Conservation (phyloP, 257 asterid species). For the Solanum sparsipilum region DNA sequence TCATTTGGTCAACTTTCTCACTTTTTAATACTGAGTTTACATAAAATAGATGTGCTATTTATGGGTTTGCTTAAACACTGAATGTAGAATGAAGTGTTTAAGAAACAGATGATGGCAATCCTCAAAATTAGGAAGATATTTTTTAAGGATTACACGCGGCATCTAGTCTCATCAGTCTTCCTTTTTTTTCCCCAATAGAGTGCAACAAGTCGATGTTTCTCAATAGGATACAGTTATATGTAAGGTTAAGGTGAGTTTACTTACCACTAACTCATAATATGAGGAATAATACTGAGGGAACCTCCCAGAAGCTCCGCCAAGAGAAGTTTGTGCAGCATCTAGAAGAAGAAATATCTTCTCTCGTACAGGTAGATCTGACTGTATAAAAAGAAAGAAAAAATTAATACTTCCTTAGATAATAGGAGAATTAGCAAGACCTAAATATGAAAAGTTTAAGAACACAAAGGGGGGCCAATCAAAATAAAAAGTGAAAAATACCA, state of each 20-base stretch:
- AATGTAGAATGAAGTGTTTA: background rate
- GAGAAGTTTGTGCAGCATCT: constrained; percentile 95
- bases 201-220: background rate
- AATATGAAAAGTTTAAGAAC: background rate
- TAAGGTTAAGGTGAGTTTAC: constrained; percentile 5
- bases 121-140: background rate
- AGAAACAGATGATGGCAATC: background rate
- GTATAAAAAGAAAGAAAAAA: constrained; percentile 14
- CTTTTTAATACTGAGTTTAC: background rate
- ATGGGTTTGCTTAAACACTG: background rate
- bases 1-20: background rate
- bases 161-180: background rate
- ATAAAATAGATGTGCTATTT: background rate
- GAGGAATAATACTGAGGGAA: constrained; percentile 90
- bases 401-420: background rate
- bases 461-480: background rate
- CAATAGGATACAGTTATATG: background rate
- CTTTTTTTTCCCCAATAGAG: background rate
- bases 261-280: constrained; percentile 92
- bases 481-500: background rate
- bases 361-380: constrained; percentile 75
- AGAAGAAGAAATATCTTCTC: constrained; percentile 83
- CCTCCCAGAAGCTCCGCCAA: constrained; percentile 89
- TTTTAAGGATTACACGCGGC: background rate
- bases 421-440: background rate